These are phyloP conservation scores for Chenopodium formosanum DNA, from an alignment of 148 eudicot species.

Conservation along the genomic window DNA sequence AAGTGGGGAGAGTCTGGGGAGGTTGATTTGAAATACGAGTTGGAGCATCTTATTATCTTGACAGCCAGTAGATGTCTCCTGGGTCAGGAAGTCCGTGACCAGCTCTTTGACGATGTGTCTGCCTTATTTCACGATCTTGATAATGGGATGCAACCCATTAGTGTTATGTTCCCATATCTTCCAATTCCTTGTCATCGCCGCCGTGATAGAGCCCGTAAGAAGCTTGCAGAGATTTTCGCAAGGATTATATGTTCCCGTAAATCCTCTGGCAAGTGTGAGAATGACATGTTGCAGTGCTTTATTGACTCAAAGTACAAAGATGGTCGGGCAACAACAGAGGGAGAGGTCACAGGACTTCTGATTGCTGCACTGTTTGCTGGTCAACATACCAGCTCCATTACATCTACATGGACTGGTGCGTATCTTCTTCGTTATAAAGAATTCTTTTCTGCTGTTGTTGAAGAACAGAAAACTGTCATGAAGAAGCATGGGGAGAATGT, in stretches of 20 bases:
- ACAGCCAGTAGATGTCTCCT: conserved; percentile 92
- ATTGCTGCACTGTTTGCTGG: conserved; percentile 97
- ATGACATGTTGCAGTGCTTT: conserved; percentile 89
- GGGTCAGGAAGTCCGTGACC: conserved; percentile 90
- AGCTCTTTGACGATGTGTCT: conserved; percentile 92
- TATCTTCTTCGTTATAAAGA: conserved; percentile 63
- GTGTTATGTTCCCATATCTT: conserved; percentile 87
- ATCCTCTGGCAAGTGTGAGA: conserved; percentile 55
- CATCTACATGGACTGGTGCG: conserved; percentile 94
- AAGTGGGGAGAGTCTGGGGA: conserved; percentile 97
- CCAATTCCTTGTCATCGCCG: conserved; percentile 90
- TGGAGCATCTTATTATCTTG: conserved; percentile 88
- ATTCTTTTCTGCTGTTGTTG: conserved; percentile 49
- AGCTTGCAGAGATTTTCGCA: conserved; percentile 63
- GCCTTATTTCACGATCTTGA: conserved; percentile 94
- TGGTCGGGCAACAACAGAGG: conserved; percentile 77
- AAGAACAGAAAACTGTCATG: conserved; percentile 65
- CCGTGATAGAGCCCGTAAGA: conserved; percentile 84
- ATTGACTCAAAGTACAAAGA: conserved; percentile 95
- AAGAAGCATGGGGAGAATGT: conserved; percentile 64
- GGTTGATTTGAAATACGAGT: conserved; percentile 85
- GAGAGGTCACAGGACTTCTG: conserved; percentile 86
- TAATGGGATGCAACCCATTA: conserved; percentile 88
- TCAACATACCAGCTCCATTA: conserved; percentile 94
- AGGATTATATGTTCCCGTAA: conserved; percentile 69